phyloP scores from a whole-genome alignment of 768 basidiomycete genomes.

The Fomitopsis serialis region DNA sequence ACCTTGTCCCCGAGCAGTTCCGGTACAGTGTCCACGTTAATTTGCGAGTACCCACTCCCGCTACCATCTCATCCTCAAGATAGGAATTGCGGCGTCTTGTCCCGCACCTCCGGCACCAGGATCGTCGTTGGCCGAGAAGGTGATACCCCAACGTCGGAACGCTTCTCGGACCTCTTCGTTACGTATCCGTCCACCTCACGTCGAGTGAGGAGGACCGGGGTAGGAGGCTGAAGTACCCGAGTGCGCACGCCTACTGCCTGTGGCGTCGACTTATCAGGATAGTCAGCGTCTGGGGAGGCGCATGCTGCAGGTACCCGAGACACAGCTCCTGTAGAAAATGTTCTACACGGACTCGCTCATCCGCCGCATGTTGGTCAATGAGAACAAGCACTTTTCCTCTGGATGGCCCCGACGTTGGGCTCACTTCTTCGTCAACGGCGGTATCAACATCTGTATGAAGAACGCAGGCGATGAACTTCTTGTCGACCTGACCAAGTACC shows the following conservation, averaged over 20 bases:
- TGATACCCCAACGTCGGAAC: constrained; percentile 69
- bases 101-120: constrained; percentile 14
- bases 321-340: constrained; percentile 72
- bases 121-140: constrained; percentile 34
- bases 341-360: constrained; percentile 92
- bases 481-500: constrained; percentile 82
- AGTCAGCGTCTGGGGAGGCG: too few relatives aligned
- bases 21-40: constrained; percentile 60
- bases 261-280: too few relatives aligned
- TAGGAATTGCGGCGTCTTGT: background rate
- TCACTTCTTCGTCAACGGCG: constrained; percentile 4
- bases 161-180: constrained; percentile 34
- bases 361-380: constrained; percentile 98
- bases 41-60: constrained; percentile 51
- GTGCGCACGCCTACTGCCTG: constrained; percentile 23
- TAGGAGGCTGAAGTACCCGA: constrained; percentile 45
- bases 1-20: constrained; percentile 68
- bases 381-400: constrained; percentile 53
- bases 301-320: constrained; percentile 49
- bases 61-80: constrained; percentile 12
- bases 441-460: constrained; percentile 27
- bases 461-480: constrained; percentile 83
- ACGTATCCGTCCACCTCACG: constrained; percentile 50
- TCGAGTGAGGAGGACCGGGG: constrained; percentile 59
- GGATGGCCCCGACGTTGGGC: constrained; percentile 5